Evolutionary conservation across 1,284 basidiomycete genomes (phyloP).

Genomic region (Fomes fomentarius): DNA sequence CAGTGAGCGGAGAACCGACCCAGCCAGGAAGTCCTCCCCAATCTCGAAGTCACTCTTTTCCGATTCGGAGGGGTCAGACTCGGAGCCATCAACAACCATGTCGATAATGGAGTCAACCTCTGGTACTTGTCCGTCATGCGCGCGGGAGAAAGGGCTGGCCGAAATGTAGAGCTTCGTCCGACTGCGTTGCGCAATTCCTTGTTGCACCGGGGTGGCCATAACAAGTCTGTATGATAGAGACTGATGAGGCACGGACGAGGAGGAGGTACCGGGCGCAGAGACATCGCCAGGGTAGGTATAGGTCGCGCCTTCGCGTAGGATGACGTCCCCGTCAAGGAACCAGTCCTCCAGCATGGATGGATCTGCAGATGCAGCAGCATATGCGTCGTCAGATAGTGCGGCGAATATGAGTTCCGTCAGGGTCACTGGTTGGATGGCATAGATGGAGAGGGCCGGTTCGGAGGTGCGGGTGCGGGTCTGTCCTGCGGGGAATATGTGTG

Average conservation of each 20-base stretch:
- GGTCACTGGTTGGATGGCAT: constrained; percentile 26
- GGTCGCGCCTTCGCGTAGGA: constrained; percentile 55
- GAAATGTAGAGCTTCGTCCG: constrained; percentile 64
- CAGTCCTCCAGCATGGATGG: constrained; percentile 40
- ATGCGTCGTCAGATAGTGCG: constrained; percentile 33
- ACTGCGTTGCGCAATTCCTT: constrained; percentile 61
- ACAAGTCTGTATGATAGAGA: constrained; percentile 40
- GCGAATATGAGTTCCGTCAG: constrained; percentile 35
- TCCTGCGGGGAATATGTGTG: constrained; percentile 12
- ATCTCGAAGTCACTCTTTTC: constrained; percentile 45
- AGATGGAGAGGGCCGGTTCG: constrained; percentile 31
- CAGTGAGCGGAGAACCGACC: constrained; percentile 39
- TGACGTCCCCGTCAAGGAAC: constrained; percentile 41
- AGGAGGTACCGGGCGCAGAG: not conserved
- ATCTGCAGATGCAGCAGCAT: constrained; percentile 25
- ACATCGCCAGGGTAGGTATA: constrained; percentile 31
- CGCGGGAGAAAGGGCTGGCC: constrained; percentile 29
- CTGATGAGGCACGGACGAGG: not conserved
- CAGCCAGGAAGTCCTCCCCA: constrained; percentile 71
- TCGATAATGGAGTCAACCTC: constrained; percentile 16
- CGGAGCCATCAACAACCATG: constrained; percentile 10
- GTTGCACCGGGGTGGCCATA: constrained; percentile 70
- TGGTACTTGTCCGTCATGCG: constrained; percentile 10
- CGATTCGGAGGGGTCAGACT: constrained; percentile 23
- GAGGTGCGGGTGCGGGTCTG: constrained; percentile 1